A percentile compares a stretch with the other conserved stretches of the same genome.
Conservation (phyloP, 2,329 filamentous ascomycete genomes). For the Colletotrichum abscissum region DNA sequence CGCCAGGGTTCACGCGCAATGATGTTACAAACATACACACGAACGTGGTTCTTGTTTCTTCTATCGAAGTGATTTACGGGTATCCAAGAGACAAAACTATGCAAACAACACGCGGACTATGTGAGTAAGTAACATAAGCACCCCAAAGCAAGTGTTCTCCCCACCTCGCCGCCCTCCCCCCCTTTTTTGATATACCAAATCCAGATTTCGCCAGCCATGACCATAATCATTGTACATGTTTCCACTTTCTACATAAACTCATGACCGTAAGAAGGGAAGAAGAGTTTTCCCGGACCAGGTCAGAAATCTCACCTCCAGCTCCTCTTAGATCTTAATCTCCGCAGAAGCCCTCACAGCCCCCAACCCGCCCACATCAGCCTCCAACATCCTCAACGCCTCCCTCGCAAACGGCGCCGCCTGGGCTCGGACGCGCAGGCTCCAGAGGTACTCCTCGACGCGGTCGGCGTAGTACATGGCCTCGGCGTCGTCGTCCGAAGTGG, state of each 20-base stretch:
- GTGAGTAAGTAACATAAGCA: background rate
- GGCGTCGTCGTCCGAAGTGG: slow-evolving; percentile 48
- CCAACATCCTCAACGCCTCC: slow-evolving; percentile 51
- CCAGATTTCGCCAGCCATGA: background rate
- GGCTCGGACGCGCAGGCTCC: slow-evolving; percentile 54
- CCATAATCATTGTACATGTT: background rate
- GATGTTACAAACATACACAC: background rate
- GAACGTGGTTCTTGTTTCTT: background rate
- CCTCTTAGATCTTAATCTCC: slow-evolving; percentile 33
- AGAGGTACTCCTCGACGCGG: slow-evolving; percentile 53
- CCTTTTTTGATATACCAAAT: background rate
- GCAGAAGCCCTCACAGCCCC: slow-evolving; percentile 31
- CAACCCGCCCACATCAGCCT: slow-evolving; percentile 39
- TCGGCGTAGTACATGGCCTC: slow-evolving; percentile 54
- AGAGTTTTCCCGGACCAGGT: no score
- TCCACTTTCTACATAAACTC: background rate
- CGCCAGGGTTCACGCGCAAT: background rate
- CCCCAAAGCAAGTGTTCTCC: background rate
- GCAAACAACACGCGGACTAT: background rate
- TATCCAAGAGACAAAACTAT: background rate
- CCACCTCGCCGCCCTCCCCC: no score
- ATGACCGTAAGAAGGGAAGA: background rate
- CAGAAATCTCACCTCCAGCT: no score
- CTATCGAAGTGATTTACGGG: background rate
- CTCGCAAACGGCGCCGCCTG: slow-evolving; percentile 52